Conservation (phyloP, 345 rosid species). For the Excoecaria cochinchinensis region DNA sequence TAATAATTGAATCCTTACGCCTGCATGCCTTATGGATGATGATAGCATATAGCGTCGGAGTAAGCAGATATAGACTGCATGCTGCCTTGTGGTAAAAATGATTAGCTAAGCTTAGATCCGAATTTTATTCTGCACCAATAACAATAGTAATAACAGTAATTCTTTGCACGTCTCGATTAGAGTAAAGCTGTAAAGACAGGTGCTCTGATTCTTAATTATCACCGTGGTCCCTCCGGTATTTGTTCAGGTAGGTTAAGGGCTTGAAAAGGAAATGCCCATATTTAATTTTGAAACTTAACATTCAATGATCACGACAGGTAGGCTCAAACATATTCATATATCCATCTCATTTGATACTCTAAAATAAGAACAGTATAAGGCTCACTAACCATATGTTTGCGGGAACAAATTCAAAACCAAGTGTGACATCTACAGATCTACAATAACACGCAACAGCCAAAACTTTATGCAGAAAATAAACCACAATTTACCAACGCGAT, state of each 20-base stretch:
- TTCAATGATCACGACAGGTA: too few relatives aligned
- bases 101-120: neutral
- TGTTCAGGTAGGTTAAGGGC: too few relatives aligned
- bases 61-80: neutral
- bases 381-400: too few relatives aligned
- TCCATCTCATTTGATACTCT: too few relatives aligned
- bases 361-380: too few relatives aligned
- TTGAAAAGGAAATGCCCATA: too few relatives aligned
- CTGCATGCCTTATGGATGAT: neutral
- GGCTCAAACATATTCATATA: too few relatives aligned
- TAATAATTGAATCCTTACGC: conserved; percentile 1
- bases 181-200: too few relatives aligned
- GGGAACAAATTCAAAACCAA: neutral
- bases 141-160: neutral
- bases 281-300: too few relatives aligned
- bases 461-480: neutral
- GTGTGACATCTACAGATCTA: neutral
- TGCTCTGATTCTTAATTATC: too few relatives aligned
- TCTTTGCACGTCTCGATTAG: neutral
- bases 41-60: neutral
- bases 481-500: neutral
- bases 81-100: neutral
- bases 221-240: too few relatives aligned
- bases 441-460: neutral
- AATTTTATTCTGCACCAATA: neutral